Base-by-base conservation (phyloP, 164 flowering plant species). In the Umbilicus rupestris region DNA sequence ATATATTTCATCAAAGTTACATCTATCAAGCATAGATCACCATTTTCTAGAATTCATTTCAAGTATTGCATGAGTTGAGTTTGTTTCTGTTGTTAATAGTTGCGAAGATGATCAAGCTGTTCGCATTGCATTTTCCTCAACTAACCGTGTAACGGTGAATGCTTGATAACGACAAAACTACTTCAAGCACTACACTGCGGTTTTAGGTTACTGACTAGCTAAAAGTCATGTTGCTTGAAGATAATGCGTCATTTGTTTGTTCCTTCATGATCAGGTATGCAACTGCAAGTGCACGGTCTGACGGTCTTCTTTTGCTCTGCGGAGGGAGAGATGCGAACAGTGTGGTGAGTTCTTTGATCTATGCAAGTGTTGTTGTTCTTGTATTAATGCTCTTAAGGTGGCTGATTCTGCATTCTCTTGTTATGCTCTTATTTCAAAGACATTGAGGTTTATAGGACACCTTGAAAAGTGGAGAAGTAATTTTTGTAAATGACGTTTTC, bases 271-370 rank as follows among this genome's bases (percentile, higher is more conserved):
- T 55, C 69, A 90, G 98, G 98, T 94, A 91, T 84, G 98, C 98
- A 22, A 94, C 98, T 71, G 97, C 98, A 74, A 94, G 98, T 84
- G 98, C 96, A 65, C 93, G 97, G 16, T 88, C 97, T 72, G 99
- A 94, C 84, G 99, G 99, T 45, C 97, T 94, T 79, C 96, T 94
- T 75, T 80, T 94, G 72, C 96, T 91, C 64, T 94, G 99, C 79
- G 99, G 99, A 70, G 99, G 99, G 70, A 87, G 99, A 74, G 99
- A 95, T 80, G 97, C 96, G 64, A 92, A 74, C 70, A 87, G 97
- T 78, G 97, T 89, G 88, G 99, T 95, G 66, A 82, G 92, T 72
- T 66, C 28, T 63, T 50, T 16, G 17, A 66, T 37, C 2, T 16
- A 16, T 45, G 16, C 19, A 33, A 29, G 47, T 47, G 33, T 14